Conservation (phyloP, 306 rosid genomes). For the Cucurbita maxima region DNA sequence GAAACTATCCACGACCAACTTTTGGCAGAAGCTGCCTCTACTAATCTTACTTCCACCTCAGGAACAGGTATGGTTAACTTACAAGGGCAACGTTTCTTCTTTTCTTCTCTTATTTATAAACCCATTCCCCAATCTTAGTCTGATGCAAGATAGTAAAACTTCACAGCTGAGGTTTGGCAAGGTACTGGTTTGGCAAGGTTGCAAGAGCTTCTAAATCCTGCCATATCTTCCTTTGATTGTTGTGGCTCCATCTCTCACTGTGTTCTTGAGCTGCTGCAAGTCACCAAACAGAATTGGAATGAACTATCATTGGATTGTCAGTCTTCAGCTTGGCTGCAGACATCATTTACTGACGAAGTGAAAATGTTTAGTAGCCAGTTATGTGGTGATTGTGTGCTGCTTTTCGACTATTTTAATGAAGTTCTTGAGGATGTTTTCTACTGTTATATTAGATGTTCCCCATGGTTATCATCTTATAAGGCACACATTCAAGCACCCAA, state of each 20-base stretch:
- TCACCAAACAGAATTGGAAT: slow-evolving; percentile 32
- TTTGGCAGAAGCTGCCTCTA: slow-evolving; percentile 14
- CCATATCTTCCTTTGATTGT: slow-evolving; percentile 11
- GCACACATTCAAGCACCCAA: slow-evolving; percentile 18
- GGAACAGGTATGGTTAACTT: not conserved
- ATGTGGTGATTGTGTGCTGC: slow-evolving; percentile 12
- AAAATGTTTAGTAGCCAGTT: slow-evolving; percentile 23
- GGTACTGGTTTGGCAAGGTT: slow-evolving; percentile 14
- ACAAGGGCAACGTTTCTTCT: not conserved
- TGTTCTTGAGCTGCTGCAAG: slow-evolving; percentile 25
- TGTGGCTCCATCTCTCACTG: slow-evolving; percentile 13
- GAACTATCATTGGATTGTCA: slow-evolving; percentile 21
- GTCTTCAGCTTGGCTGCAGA: slow-evolving; percentile 20
- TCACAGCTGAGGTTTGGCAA: slow-evolving; percentile 31
- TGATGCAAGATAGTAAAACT: slow-evolving; percentile 10
- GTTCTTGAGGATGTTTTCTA: slow-evolving; percentile 28
- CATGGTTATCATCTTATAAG: slow-evolving; percentile 21
- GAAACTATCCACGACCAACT: slow-evolving; percentile 19
- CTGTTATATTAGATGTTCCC: slow-evolving; percentile 19
- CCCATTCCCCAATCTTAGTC: slow-evolving; percentile 4
- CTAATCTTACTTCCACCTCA: not conserved
- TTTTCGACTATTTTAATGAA: slow-evolving; percentile 41
- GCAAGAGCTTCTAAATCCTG: slow-evolving; percentile 7
- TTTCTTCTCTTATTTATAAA: not conserved
- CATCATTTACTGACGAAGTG: slow-evolving; percentile 25